These are phyloP conservation scores for Gomphus bonarii DNA, from an alignment of 1,284 basidiomycete genomes.

Conservation along the genomic window DNA sequence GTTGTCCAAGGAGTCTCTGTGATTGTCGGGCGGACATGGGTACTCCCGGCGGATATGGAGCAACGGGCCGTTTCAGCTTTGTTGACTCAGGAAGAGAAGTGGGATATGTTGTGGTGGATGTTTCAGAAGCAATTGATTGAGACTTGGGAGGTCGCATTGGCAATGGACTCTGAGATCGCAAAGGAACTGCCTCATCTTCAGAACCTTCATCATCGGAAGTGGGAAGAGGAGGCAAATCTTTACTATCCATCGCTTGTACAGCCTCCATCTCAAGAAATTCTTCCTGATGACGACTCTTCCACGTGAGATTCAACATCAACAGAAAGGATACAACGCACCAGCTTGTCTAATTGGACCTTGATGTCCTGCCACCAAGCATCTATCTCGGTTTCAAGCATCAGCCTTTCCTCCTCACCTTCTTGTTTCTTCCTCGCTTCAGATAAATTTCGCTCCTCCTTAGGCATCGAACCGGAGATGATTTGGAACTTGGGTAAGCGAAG, in stretches of 20 bases:
- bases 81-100: background rate
- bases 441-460: slow-evolving; percentile 1
- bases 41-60: slow-evolving; percentile 1
- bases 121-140: slow-evolving; percentile 13
- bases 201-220: slow-evolving; percentile 15
- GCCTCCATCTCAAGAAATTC: slow-evolving; percentile 31
- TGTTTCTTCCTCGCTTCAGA: background rate
- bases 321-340: slow-evolving; percentile 30
- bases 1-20: slow-evolving; percentile 31
- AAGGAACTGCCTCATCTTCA: slow-evolving; percentile 15
- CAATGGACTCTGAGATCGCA: slow-evolving; percentile 18
- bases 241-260: slow-evolving; percentile 35
- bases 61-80: background rate
- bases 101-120: slow-evolving; percentile 4
- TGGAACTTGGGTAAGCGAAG: slow-evolving; percentile 48
- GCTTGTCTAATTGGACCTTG: slow-evolving; percentile 45
- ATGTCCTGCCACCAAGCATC: slow-evolving; percentile 55
- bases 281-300: background rate
- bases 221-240: slow-evolving; percentile 17
- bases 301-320: background rate
- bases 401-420: slow-evolving; percentile 32
- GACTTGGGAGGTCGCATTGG: slow-evolving; percentile 7
- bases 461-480: slow-evolving; percentile 28
- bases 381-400: slow-evolving; percentile 44
- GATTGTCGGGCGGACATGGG: slow-evolving; percentile 20